phyloP scores from a whole-genome alignment of 305 asterid species.

The Nicotiana rustica region DNA sequence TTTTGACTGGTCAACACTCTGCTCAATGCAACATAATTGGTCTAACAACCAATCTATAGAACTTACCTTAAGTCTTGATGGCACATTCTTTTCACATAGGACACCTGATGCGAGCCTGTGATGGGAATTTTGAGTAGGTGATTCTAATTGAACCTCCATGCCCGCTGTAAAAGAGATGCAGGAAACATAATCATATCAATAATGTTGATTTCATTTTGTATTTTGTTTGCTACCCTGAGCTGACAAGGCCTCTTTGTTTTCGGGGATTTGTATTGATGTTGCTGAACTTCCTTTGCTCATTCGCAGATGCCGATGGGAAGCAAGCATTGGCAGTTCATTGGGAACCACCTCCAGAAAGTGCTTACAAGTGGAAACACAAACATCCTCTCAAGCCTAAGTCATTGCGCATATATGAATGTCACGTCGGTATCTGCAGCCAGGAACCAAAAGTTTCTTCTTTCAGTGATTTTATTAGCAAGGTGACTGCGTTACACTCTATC shows the following conservation, averaged over 20 bases:
- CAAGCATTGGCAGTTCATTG: conserved; percentile 93
- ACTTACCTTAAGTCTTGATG: no score
- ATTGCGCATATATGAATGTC: conserved; percentile 94
- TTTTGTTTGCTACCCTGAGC: conserved; percentile 4
- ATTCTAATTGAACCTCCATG: conserved; percentile 23
- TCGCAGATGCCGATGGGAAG: conserved; percentile 74
- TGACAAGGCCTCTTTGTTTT: background rate
- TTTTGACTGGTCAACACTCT: no score
- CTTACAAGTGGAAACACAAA: conserved; percentile 82
- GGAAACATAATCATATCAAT: background rate
- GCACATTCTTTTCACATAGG: no score
- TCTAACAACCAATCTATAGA: no score
- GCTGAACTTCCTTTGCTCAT: conserved; percentile 25
- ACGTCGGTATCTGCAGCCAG: conserved; percentile 91
- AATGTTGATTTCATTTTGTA: conserved; percentile 10
- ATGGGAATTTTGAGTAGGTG: background rate
- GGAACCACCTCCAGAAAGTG: conserved; percentile 94
- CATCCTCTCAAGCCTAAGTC: conserved; percentile 83
- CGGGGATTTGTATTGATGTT: background rate
- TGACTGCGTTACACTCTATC: conserved; percentile 17
- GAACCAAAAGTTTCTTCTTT: conserved; percentile 76
- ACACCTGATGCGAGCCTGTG: background rate
- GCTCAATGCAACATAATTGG: no score
- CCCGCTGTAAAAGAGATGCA: background rate
- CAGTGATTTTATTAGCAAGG: conserved; percentile 60